These are phyloP conservation scores for Pythium inflatum DNA, from an alignment of 352 stramenopile genomes.

Conservation along the genomic window DNA sequence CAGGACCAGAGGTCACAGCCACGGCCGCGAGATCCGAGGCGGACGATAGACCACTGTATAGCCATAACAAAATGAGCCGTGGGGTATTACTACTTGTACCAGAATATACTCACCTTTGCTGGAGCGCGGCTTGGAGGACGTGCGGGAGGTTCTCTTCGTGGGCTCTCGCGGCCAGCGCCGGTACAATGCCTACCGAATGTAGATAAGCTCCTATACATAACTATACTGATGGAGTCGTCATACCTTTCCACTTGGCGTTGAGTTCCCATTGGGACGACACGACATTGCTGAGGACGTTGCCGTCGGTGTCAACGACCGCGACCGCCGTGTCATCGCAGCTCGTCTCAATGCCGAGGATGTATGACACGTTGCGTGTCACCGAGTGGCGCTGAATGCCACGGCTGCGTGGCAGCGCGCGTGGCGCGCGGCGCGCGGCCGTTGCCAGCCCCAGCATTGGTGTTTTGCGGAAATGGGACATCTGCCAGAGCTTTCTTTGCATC, in stretches of 20 bases:
- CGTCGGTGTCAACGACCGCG: constrained; percentile 90
- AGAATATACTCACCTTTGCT: constrained; percentile 63
- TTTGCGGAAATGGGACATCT: not conserved
- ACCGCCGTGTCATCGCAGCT: constrained; percentile 95
- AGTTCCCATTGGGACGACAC: constrained; percentile 94
- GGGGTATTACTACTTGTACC: not conserved
- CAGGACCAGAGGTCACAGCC: constrained; percentile 95
- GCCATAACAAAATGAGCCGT: not conserved
- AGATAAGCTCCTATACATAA: not conserved
- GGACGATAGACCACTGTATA: constrained; percentile 63
- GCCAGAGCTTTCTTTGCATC: not conserved
- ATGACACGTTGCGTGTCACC: constrained; percentile 41
- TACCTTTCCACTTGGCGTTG: constrained; percentile 85
- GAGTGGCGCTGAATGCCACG: too few species aligned
- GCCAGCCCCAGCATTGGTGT: constrained; percentile 4
- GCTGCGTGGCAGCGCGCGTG: not conserved
- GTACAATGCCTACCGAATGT: constrained; percentile 90
- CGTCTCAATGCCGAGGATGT: constrained; percentile 95
- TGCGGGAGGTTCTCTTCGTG: constrained; percentile 95
- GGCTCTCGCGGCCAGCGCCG: constrained; percentile 91
- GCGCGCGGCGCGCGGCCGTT: constrained; percentile 1
- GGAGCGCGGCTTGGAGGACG: constrained; percentile 92
- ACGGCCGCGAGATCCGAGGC: constrained; percentile 93
- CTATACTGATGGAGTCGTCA: not conserved
- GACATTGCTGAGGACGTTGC: constrained; percentile 92